Evolutionary conservation across 2,329 filamentous ascomycete genomes (phyloP).

Genomic region (Neonectria hederae): DNA sequence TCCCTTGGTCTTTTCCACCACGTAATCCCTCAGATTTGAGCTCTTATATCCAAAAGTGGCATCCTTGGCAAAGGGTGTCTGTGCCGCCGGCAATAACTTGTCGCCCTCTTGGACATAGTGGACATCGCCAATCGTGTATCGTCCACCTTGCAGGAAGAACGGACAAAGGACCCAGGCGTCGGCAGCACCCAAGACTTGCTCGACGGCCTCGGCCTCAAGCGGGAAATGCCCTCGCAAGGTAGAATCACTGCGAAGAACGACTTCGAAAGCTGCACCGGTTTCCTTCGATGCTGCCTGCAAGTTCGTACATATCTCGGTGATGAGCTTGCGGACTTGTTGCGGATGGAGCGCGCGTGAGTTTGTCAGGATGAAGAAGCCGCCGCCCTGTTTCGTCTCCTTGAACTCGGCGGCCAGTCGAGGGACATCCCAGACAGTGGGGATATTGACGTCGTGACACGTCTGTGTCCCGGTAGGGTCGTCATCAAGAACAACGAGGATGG

Average conservation of each 20-base stretch:
- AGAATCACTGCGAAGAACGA: constrained; percentile 66
- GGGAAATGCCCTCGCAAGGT: constrained; percentile 67
- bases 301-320: constrained; percentile 61
- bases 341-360: constrained; percentile 66
- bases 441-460: constrained; percentile 66
- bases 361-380: constrained; percentile 69
- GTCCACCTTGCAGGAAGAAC: constrained; percentile 67
- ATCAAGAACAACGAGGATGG: constrained; percentile 56
- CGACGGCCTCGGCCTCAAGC: constrained; percentile 61
- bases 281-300: constrained; percentile 55
- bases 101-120: constrained; percentile 66
- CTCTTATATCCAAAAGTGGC: constrained; percentile 66
- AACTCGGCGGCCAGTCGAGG: constrained; percentile 57
- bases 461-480: constrained; percentile 70
- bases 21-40: constrained; percentile 58
- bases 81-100: constrained; percentile 50
- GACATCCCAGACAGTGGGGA: constrained; percentile 64
- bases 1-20: constrained; percentile 62
- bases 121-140: constrained; percentile 65
- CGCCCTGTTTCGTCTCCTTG: constrained; percentile 43
- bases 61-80: constrained; percentile 66
- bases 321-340: constrained; percentile 56
- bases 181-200: constrained; percentile 58
- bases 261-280: constrained; percentile 55
- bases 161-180: constrained; percentile 66